Evolutionary conservation across 1,284 basidiomycete genomes (phyloP), one percentile per base, ranked within the genome.

Genomic region (Ceratobasidium sp.): DNA sequence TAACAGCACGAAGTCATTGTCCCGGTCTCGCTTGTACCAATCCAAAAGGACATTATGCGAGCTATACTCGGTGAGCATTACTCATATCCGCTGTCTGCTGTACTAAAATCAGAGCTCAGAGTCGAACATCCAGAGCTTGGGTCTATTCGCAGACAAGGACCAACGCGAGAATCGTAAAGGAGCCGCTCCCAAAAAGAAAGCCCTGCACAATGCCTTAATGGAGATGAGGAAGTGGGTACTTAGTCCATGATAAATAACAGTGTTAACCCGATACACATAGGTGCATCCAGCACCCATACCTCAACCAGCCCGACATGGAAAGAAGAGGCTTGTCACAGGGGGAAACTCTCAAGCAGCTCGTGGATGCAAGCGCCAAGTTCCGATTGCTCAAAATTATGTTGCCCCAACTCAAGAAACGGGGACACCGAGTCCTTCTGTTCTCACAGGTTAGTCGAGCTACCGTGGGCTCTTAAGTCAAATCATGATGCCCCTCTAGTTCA

Each of bases 341-440:
- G 30, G 88, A 90, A 74, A 83, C 85, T 29, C 93, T 96, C 71
- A 85, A 87, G 70, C 89, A 89, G 72, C 79, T 98, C 42, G 87
- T 94, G 50, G 88, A 90, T 68, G 92, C 87, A 0, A 95, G 93
- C 73, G 87, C 89, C 36, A 98, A 98, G 79, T 81, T 99, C 58
- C 85, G 88, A 33, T 84, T 97, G 64, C 82, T 99, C 49, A 93
- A 90, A 77, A 78, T 81, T 56, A 79, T 98, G 54, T 82, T 99
- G 42, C 91, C 92, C 0, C 92, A 95, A 77, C 84, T 99, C 64
- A 93, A 92, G 76, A 86, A 87, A 59, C 86, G 89, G 47, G 95
- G 94, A 0, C 97, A 99, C 79, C 88, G 97, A 27, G 88, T 98
- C n/a, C 82, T 99, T 23, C 81, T 99, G 27, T 99, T 99, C 80